A percentile compares a stretch with the other conserved stretches of the same genome.
These are phyloP conservation scores for Fusarium palustre DNA, from an alignment of 2,329 filamentous ascomycete genomes.

Conservation along the genomic window DNA sequence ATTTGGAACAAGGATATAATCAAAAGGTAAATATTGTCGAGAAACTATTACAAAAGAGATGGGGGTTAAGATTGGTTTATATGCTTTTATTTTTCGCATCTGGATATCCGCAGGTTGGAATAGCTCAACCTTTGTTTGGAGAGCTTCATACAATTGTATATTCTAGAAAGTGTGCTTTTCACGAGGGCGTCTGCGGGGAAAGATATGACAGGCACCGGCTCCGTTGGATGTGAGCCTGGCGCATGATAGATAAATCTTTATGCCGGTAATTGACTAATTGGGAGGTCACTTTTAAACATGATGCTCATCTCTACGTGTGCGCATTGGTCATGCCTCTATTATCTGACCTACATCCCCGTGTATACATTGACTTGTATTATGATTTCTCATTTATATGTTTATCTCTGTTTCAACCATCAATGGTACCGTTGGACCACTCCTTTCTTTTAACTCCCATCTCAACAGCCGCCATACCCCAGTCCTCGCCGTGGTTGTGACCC, in stretches of 20 bases:
- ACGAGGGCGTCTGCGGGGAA: constrained; percentile 47
- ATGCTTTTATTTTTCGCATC: constrained; percentile 46
- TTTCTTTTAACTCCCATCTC: constrained; percentile 91
- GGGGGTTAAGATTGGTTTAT: constrained; percentile 47
- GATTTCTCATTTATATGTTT: constrained; percentile 17
- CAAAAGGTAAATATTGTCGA: constrained; percentile 23
- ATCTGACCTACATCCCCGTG: background rate
- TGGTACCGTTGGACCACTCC: constrained; percentile 80
- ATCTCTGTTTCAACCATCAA: constrained; percentile 55
- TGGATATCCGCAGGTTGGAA: constrained; percentile 43
- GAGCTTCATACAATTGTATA: constrained; percentile 46
- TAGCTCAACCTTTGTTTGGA: constrained; percentile 34
- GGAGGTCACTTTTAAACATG: constrained; percentile 32
- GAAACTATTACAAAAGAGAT: constrained; percentile 38
- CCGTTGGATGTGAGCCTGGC: constrained; percentile 41
- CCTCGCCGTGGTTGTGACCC: constrained; percentile 93
- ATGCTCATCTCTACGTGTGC: constrained; percentile 4
- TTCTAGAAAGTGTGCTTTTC: constrained; percentile 46
- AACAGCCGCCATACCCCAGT: constrained; percentile 95
- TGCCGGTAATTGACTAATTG: constrained; percentile 49
- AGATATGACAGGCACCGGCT: constrained; percentile 43
- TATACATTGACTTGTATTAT: background rate
- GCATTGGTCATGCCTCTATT: constrained; percentile 7
- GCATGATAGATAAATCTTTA: constrained; percentile 50
- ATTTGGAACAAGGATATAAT: constrained; percentile 61